Base-by-base conservation (phyloP, 371 early-diverging fungal species). In the Rhizopus arrhizus region DNA sequence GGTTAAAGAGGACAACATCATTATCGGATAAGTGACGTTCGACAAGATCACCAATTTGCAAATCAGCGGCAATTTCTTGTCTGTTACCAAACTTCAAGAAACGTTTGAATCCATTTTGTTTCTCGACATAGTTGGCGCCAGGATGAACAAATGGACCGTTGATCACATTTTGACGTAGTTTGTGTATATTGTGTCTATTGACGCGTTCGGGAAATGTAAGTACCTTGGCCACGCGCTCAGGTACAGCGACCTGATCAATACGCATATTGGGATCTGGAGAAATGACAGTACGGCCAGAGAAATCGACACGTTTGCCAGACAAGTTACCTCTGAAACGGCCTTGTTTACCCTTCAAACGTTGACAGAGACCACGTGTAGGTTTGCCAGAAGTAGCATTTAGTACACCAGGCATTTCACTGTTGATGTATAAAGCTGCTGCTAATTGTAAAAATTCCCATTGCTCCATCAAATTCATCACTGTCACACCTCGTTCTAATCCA, bases 281-380 rank as follows among this genome's bases (percentile, higher is more conserved):
- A 74, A 99, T 99, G 58, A 99, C 99, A 0, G 99, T 99, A 74
- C 99, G 88, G 5, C 95, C 99, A 35, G 97, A 96, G 74, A 99
- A 99, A 77, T 99, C 99, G 13, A 99, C 99, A 80, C 99, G 94
- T 83, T 99, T 99, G 59, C 99, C 99, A 10, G 96, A 96, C 61
- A 99, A 82, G 69, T 99, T 99, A 41, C 99, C 99, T 73, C 99
- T 90, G 87, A 99, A 99, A 58, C 99, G 92, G 60, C 99, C 99
- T 63, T 95, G 94, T 74, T 99, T 99, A 49, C 99, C 99, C 86
- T 99, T 99, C 55, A 99, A 80, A 59, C 99, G 86, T 77, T 99
- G 99, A 56, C 96, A 93, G 45, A 99, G 87, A 64, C 99, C 99
- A 69, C 92, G 88, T 56, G 87, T 87, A 4, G 92, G 91, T 68